A percentile compares a stretch with the other conserved stretches of the same genome.
phyloP scores from a whole-genome alignment of 2,329 filamentous ascomycete genomes.

The Sclerotinia minor region DNA sequence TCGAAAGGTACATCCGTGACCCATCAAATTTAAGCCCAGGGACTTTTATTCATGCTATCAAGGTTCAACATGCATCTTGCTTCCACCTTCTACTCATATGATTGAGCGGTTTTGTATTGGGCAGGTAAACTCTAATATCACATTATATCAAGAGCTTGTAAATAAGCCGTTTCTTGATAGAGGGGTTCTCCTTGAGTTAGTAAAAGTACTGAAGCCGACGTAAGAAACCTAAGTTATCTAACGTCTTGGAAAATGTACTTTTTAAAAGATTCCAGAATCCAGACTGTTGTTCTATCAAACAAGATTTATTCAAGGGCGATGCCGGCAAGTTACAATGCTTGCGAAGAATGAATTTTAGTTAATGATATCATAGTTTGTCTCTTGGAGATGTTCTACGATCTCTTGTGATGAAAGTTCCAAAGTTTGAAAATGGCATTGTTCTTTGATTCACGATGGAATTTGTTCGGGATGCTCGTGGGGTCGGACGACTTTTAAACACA shows the following conservation, averaged over 20 bases:
- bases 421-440: slow-evolving; percentile 1
- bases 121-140: background rate
- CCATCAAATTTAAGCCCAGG: slow-evolving; percentile 1
- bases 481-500: background rate
- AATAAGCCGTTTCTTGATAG: background rate
- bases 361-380: background rate
- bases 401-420: background rate
- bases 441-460: background rate
- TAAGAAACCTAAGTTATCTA: background rate
- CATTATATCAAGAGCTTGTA: background rate
- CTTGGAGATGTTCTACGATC: background rate
- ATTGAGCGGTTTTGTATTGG: slow-evolving; percentile 2
- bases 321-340: background rate
- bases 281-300: background rate
- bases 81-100: background rate
- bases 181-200: background rate
- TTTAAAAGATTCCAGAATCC: background rate
- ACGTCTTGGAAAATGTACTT: background rate
- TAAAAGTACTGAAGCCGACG: background rate
- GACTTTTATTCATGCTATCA: slow-evolving; percentile 8
- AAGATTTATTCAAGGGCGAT: background rate
- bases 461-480: too few species aligned
- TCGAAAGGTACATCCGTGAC: background rate
- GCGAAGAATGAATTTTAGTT: background rate
- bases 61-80: background rate